phyloP scores from a whole-genome alignment of 176 grass and related monocot species.

The Triticum timopheevii region DNA sequence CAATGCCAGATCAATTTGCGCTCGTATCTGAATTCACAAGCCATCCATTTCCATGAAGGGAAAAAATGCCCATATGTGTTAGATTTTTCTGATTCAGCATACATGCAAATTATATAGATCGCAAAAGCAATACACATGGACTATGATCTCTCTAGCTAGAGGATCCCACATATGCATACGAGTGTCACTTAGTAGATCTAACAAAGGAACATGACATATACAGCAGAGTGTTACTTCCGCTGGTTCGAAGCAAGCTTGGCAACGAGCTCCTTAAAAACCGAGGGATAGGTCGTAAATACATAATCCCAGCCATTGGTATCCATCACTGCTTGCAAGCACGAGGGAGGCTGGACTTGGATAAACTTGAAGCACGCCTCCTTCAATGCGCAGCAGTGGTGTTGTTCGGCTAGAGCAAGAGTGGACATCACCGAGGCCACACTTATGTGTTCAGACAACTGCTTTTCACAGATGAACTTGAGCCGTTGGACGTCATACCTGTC shows the following conservation, averaged over 20 bases:
- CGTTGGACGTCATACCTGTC: neutral
- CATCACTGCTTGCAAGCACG: neutral
- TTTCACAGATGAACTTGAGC: neutral
- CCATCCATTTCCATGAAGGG: neutral
- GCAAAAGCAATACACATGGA: neutral
- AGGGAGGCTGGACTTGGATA: neutral
- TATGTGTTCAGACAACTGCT: neutral
- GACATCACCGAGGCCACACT: constrained; percentile 8
- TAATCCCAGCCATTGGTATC: neutral
- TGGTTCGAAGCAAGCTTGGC: neutral
- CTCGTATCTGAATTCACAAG: neutral
- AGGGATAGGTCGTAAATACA: too few species aligned
- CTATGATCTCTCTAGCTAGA: neutral
- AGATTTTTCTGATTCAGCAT: too few species aligned
- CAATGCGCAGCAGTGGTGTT: constrained; percentile 29
- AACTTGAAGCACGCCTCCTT: constrained; percentile 11
- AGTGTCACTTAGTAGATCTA: too few species aligned
- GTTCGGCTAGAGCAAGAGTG: constrained; percentile 14
- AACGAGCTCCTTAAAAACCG: too few species aligned
- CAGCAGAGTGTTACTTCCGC: neutral
- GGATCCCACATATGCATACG: neutral
- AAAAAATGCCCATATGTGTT: too few species aligned
- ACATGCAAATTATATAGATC: too few species aligned
- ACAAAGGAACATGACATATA: neutral
- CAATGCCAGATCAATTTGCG: neutral